Percentiles rank a stretch among this genome's conserved stretches.
Conservation (phyloP, 495 filamentous ascomycete species). For the Elaphomyces granulatus region DNA sequence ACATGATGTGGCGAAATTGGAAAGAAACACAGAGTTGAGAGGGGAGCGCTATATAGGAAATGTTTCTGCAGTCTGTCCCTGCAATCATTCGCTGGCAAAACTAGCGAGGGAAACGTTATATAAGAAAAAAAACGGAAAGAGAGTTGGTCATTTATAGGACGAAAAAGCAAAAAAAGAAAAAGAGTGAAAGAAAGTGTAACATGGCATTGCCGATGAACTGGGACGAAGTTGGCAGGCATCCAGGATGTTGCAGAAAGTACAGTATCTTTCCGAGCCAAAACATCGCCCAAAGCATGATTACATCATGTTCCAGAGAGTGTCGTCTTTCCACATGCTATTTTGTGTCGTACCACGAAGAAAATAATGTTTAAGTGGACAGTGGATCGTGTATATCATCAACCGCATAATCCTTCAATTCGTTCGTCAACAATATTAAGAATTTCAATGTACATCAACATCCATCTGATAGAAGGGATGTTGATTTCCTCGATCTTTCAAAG, state of each 20-base stretch:
- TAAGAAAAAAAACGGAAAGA: not conserved
- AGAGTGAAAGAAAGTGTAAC: slow-evolving; percentile 1
- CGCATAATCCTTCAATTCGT: not conserved
- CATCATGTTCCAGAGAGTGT: too few species aligned
- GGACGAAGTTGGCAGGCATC: not conserved
- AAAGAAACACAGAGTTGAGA: too few species aligned
- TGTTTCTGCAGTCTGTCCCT: not conserved
- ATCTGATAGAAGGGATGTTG: not conserved
- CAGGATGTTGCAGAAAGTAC: too few species aligned
- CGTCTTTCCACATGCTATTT: too few species aligned
- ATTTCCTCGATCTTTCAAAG: not conserved
- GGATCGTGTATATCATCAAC: not conserved
- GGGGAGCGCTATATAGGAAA: not conserved
- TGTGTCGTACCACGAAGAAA: too few species aligned
- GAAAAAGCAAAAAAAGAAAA: slow-evolving; percentile 2
- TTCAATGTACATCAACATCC: not conserved
- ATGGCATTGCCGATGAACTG: not conserved
- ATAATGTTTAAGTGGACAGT: too few species aligned
- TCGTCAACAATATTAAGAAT: not conserved
- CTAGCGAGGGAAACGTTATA: too few species aligned
- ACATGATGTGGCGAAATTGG: not conserved
- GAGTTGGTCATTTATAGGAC: not conserved
- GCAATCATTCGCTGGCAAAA: not conserved
- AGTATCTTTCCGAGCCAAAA: too few species aligned
- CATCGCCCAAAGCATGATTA: too few species aligned